phyloP scores from a whole-genome alignment of 2,329 filamentous ascomycete genomes.

The Diplodia scrobiculata region DNA sequence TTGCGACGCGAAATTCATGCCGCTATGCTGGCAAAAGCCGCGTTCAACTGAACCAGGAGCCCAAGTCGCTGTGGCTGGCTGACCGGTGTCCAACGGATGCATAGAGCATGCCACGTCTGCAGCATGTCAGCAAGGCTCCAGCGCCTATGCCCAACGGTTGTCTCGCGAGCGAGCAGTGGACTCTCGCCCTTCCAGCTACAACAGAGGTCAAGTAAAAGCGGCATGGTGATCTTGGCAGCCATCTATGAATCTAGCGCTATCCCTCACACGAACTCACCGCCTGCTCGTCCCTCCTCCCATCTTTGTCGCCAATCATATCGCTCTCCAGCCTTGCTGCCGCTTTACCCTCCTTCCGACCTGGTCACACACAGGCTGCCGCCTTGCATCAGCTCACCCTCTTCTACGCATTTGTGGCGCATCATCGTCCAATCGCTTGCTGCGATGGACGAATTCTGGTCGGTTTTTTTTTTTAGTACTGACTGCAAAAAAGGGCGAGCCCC shows the following conservation, averaged over 20 bases:
- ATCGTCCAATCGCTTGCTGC: constrained; percentile 19
- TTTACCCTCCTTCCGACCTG: background rate
- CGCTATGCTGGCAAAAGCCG: background rate
- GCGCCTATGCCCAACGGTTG: background rate
- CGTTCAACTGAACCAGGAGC: background rate
- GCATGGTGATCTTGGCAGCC: background rate
- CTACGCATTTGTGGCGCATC: background rate
- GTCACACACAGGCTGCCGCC: background rate
- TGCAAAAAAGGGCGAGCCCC: constrained; percentile 33
- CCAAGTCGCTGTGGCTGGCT: background rate
- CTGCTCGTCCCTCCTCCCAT: too few relatives aligned
- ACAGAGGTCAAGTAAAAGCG: background rate
- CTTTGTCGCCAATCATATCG: background rate
- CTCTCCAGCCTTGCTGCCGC: background rate
- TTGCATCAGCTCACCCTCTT: background rate
- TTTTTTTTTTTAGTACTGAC: constrained; percentile 33
- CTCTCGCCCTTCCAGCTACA: background rate
- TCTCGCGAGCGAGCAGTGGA: background rate
- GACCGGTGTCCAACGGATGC: background rate
- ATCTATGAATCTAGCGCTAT: background rate
- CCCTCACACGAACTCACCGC: background rate
- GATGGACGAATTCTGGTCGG: constrained; percentile 31
- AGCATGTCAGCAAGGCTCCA: background rate
- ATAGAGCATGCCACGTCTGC: background rate
- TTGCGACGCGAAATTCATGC: background rate